These are phyloP conservation scores for Penicillium goetzii DNA, from an alignment of 495 filamentous ascomycete species.

Conservation along the genomic window DNA sequence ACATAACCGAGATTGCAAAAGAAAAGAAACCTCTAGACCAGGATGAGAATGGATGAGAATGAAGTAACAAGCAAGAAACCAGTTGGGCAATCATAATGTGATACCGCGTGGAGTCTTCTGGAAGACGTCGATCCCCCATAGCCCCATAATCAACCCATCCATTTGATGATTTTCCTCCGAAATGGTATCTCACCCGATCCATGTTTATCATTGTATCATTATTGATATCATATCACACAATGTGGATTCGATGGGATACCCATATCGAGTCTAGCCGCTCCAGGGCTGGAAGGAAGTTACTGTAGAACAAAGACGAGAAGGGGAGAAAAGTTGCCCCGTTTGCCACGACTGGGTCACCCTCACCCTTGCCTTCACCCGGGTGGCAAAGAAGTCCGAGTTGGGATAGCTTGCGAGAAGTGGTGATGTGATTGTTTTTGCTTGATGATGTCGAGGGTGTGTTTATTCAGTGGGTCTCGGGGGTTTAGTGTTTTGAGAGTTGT, in stretches of 20 bases:
- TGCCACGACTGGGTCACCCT: background rate
- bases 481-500: background rate
- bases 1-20: too few relatives aligned
- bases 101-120: background rate
- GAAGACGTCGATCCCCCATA: constrained; percentile 8
- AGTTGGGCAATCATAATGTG: background rate
- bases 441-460: constrained; percentile 17
- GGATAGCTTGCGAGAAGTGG: constrained; percentile 1
- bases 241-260: background rate
- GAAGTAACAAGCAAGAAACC: background rate
- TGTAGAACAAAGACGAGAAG: constrained; percentile 2
- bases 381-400: constrained; percentile 17
- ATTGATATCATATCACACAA: background rate
- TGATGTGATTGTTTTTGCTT: constrained; percentile 11
- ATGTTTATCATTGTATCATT: background rate
- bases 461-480: constrained; percentile 23
- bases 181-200: background rate
- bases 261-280: constrained; percentile 1
- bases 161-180: background rate
- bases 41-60: background rate
- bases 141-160: background rate
- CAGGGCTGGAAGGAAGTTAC: background rate
- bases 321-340: background rate
- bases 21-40: too few relatives aligned
- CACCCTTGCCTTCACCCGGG: background rate